A percentile compares a stretch with the other conserved stretches of the same genome.
Conservation (phyloP, 1,284 basidiomycete genomes). For the Ustilago tritici region DNA sequence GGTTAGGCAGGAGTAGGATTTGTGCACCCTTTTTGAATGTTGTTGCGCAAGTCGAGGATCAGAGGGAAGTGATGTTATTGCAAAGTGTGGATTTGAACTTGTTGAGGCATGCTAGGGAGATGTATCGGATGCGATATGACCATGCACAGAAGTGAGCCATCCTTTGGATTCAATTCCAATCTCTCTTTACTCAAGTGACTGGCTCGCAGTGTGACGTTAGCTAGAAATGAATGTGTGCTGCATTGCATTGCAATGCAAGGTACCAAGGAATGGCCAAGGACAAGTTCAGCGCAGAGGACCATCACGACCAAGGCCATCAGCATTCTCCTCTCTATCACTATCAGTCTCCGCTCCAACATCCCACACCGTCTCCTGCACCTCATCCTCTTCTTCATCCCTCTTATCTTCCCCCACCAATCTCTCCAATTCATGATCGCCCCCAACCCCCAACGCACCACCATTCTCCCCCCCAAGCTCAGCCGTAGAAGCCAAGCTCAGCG, state of each 20-base stretch:
- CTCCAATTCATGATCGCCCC: constrained; percentile 55
- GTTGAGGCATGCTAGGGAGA: constrained; percentile 50
- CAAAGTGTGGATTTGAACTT: constrained; percentile 55
- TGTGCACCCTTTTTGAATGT: constrained; percentile 61
- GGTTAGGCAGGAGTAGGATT: constrained; percentile 59
- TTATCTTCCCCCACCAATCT: constrained; percentile 39
- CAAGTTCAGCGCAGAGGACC: constrained; percentile 21
- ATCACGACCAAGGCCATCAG: not conserved
- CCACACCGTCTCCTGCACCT: constrained; percentile 69
- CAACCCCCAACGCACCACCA: constrained; percentile 58
- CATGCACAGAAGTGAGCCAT: constrained; percentile 27
- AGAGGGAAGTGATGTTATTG: constrained; percentile 55
- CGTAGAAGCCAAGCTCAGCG: constrained; percentile 30
- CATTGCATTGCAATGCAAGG: not conserved
- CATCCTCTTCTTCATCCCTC: constrained; percentile 48
- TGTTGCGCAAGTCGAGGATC: constrained; percentile 45
- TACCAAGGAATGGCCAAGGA: too few relatives aligned
- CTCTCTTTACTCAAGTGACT: not conserved
- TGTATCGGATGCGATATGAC: constrained; percentile 58
- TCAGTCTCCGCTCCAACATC: constrained; percentile 72
- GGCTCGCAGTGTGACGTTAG: not conserved
- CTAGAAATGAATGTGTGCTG: not conserved
- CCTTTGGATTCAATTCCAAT: not conserved
- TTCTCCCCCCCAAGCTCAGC: constrained; percentile 25
- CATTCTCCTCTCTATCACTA: constrained; percentile 8